Evolutionary conservation across 163 green algal species (phyloP), one percentile per base, ranked within the genome.

Genomic region (Volvox carteri): DNA sequence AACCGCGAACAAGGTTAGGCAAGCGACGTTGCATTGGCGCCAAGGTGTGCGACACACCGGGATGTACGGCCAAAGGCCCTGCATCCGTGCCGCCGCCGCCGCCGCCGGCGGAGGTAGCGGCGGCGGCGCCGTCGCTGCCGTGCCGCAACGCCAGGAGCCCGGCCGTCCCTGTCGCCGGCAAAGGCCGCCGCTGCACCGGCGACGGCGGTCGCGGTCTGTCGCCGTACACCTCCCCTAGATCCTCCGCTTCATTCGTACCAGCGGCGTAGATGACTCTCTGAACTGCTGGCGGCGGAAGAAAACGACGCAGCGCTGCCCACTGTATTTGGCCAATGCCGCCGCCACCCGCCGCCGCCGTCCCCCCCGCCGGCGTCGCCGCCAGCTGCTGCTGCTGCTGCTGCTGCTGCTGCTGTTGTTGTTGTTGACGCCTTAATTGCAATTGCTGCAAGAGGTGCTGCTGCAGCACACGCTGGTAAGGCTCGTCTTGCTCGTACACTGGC

Each of bases 391-490:
- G 9, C 52, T 7, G 35, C 35, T 30, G 35, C 68, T 28, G 37
- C 68, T 52, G 11, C 68, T 28, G 37, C 68, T 52, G 68, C 68
- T 77, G 35, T n/a, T 74, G 62, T 42, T 44, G 62, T 19, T 77
- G 68, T 37, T 28, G 35, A 37, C 37, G 23, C 70, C 1, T 7
- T 28, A 3, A 39, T 18, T 35, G 70, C 44, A 44, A 44, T 6
- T 58, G 42, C 73, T 81, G 44, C 73, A 65, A 1, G 16, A 58
- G 39, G 39, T 78, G 70, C 70, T 78, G 39, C 70, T 56, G 39
- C 39, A 58, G 39, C 39, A 5, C 8, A 14, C 70, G 18, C 70
- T 30, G 7, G 5, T 56, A 18, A 2, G 35, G 39, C 39, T 78
- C 62, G n/a, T 41, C 70, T 21, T 52, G 70, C 37, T 78, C 21